These are phyloP conservation scores for Colletotrichum acutatum DNA, from an alignment of 2,329 filamentous ascomycete species.

Conservation along the genomic window DNA sequence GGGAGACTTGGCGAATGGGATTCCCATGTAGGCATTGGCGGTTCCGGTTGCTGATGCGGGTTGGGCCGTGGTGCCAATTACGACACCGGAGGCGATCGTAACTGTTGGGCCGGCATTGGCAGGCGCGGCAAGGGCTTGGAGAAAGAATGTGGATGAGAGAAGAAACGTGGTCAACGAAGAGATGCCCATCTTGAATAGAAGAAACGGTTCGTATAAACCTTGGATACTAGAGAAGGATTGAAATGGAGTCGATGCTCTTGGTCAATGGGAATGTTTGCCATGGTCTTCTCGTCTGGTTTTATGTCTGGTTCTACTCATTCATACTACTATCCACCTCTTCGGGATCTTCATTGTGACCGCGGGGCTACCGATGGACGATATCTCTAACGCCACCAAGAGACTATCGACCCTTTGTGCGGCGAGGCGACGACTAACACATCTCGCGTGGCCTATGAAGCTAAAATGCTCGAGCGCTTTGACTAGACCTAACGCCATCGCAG, in stretches of 20 bases:
- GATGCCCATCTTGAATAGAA: slow-evolving; percentile 6
- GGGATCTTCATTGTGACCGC: background rate
- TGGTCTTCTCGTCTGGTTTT: background rate
- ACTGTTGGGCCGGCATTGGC: slow-evolving; percentile 16
- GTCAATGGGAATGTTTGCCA: rapidly evolving
- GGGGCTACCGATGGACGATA: background rate
- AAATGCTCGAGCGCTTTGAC: background rate
- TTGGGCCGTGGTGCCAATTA: slow-evolving; percentile 18
- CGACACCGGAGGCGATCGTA: slow-evolving; percentile 9
- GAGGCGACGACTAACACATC: slow-evolving; percentile 5
- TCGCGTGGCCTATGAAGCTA: background rate
- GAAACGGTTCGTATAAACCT: background rate
- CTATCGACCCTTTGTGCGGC: slow-evolving; percentile 1
- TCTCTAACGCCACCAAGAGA: background rate
- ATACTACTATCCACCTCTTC: background rate
- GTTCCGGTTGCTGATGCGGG: slow-evolving; percentile 1
- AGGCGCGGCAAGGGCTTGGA: slow-evolving; percentile 1
- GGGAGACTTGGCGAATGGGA: slow-evolving; percentile 29
- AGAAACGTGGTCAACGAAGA: background rate
- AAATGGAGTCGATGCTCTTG: background rate
- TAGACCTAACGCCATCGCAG: background rate
- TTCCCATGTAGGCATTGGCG: slow-evolving; percentile 27
- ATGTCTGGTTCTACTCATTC: background rate
- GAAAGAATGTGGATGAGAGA: slow-evolving; percentile 11
- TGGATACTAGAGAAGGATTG: background rate